These are phyloP conservation scores for Globisporangium recalcitrans DNA, from an alignment of 352 stramenopile genomes.

Conservation along the genomic window DNA sequence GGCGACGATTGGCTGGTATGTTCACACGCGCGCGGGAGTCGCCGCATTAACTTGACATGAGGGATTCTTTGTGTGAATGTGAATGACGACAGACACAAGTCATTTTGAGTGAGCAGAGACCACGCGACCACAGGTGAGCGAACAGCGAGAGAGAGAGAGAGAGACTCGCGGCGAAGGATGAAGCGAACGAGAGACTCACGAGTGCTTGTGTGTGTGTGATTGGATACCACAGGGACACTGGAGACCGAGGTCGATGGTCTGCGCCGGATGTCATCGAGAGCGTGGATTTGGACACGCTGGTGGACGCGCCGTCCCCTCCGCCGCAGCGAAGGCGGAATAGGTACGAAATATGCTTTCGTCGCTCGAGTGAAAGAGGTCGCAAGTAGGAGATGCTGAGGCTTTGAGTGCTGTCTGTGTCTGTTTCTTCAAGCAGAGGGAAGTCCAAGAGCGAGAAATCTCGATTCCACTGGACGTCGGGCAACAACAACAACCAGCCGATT, in stretches of 20 bases:
- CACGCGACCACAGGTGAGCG: slow-evolving; percentile 33
- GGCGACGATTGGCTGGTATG: too few species aligned
- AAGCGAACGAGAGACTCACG: background rate
- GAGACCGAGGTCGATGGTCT: slow-evolving; percentile 60
- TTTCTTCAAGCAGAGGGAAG: slow-evolving; percentile 15
- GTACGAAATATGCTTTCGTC: slow-evolving; percentile 26
- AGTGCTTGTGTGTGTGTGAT: background rate
- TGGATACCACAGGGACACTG: slow-evolving; percentile 9
- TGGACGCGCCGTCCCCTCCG: slow-evolving; percentile 66
- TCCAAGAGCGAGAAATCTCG: slow-evolving; percentile 33
- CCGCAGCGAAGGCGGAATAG: slow-evolving; percentile 43
- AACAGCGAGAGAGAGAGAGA: background rate
- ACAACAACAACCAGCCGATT: slow-evolving; percentile 18
- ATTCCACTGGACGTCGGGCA: slow-evolving; percentile 21
- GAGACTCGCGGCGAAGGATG: background rate
- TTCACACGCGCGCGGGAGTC: too few species aligned
- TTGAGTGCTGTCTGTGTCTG: background rate
- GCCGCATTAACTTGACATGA: background rate
- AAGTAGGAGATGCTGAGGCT: background rate
- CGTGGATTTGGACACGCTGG: slow-evolving; percentile 73
- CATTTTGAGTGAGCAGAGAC: slow-evolving; percentile 47
- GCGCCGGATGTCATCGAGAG: slow-evolving; percentile 53
- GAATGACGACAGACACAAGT: slow-evolving; percentile 45
- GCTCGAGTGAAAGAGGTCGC: background rate
- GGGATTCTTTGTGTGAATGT: background rate